Conservation (phyloP, 2,329 filamentous ascomycete species). For the Fusarium nematophilum region DNA sequence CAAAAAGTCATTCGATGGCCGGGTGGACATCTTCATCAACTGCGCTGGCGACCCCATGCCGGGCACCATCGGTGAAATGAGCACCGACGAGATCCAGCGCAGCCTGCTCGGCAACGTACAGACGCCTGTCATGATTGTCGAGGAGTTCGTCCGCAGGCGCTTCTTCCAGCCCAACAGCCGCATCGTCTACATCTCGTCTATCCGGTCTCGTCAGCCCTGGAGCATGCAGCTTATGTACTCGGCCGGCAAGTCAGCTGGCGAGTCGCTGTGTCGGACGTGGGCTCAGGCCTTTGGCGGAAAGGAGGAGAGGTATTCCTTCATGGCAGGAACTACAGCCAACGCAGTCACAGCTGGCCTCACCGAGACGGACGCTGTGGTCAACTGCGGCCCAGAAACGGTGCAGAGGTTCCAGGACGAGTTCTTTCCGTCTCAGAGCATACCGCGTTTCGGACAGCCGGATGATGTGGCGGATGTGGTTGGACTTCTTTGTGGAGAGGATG, state of each 20-base stretch:
- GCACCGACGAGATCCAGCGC: constrained; percentile 41
- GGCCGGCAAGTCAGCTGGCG: constrained; percentile 49
- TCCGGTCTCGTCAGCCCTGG: constrained; percentile 49
- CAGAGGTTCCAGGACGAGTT: constrained; percentile 48
- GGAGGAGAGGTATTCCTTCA: constrained; percentile 49
- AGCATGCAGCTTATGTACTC: constrained; percentile 49
- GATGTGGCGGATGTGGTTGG: constrained; percentile 52
- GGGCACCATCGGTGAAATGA: constrained; percentile 44
- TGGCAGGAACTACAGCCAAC: constrained; percentile 51
- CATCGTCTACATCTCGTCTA: constrained; percentile 51
- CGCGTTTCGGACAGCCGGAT: constrained; percentile 48
- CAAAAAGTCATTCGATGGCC: constrained; percentile 32
- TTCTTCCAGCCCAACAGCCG: constrained; percentile 48
- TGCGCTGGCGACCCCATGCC: constrained; percentile 47
- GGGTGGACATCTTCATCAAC: constrained; percentile 50
- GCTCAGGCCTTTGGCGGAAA: constrained; percentile 50
- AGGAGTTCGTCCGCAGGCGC: constrained; percentile 46
- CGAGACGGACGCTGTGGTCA: constrained; percentile 48
- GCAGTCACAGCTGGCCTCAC: constrained; percentile 48
- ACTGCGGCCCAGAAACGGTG: constrained; percentile 47
- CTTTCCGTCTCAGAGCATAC: constrained; percentile 48
- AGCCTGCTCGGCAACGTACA: constrained; percentile 51
- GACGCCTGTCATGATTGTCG: constrained; percentile 50
- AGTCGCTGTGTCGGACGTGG: constrained; percentile 52
- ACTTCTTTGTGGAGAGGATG: constrained; percentile 47